A percentile compares a stretch with the other conserved stretches of the same genome.
Conservation (phyloP, 2,329 filamentous ascomycete species). For the Sphaceloma murrayae region DNA sequence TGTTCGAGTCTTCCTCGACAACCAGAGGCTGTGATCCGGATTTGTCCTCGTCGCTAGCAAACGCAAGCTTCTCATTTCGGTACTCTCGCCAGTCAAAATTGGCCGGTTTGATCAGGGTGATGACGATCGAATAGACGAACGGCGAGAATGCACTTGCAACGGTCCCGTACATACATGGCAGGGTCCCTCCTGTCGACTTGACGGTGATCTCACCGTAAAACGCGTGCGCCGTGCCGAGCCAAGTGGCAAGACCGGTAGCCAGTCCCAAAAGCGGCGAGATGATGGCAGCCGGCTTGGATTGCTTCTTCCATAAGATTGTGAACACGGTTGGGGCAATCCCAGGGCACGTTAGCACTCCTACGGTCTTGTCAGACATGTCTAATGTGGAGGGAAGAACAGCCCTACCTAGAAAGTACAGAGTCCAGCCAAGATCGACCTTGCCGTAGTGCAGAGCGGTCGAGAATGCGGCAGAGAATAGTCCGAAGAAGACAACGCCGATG, state of each 20-base stretch:
- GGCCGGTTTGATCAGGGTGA: slow-evolving; percentile 29
- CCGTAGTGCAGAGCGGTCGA: slow-evolving; percentile 41
- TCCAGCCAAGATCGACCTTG: slow-evolving; percentile 42
- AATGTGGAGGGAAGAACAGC: too few relatives aligned
- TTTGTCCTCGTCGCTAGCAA: slow-evolving; percentile 11
- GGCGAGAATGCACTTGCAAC: slow-evolving; percentile 40
- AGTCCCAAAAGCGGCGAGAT: slow-evolving; percentile 39
- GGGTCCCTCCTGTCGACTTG: slow-evolving; percentile 32
- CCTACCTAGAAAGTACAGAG: slow-evolving; percentile 32
- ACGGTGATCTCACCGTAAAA: slow-evolving; percentile 36
- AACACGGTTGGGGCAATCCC: slow-evolving; percentile 39
- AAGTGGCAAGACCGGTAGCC: slow-evolving; percentile 35
- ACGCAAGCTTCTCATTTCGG: slow-evolving; percentile 23
- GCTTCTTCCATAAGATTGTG: slow-evolving; percentile 38
- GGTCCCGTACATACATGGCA: slow-evolving; percentile 39
- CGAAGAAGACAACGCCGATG: slow-evolving; percentile 40
- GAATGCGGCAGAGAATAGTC: slow-evolving; percentile 40
- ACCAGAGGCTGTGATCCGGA: background rate
- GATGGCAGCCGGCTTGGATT: slow-evolving; percentile 38
- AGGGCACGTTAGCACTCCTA: slow-evolving; percentile 34
- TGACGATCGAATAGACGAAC: slow-evolving; percentile 37
- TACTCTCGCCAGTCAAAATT: slow-evolving; percentile 40
- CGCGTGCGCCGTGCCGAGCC: slow-evolving; percentile 35
- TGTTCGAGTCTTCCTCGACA: slow-evolving; percentile 8
- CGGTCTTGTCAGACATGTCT: too few relatives aligned